Base-by-base conservation (phyloP, 768 basidiomycete genomes). In the Russula brevipes region DNA sequence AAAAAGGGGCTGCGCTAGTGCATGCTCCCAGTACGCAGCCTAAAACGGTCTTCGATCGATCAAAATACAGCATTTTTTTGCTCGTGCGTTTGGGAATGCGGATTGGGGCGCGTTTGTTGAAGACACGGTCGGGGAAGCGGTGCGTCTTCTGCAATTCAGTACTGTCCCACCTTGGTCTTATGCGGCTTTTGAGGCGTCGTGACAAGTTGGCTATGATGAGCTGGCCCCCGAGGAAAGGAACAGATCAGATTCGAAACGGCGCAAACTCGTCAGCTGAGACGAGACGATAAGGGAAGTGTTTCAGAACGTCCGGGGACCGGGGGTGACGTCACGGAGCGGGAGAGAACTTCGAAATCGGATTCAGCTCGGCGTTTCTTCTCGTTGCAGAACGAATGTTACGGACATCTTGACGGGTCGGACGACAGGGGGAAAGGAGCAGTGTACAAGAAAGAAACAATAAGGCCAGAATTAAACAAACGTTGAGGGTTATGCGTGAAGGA, bases 401-500 rank as follows among this genome's bases (percentile, higher is more conserved):
- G 14, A 57, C 19, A 35, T 24, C 36, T 54, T 38, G n/a, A 54
- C 42, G 14, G 7, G 38, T 30, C 24, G 7, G 39, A 17, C 3
- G 33, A 7, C 31, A 56, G 16, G 9, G 24, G 31, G 11, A 5
- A 2, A 39, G 16, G 9, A 54, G 19, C 12, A 36, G 44, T 47
- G 35, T 46, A 54, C 59, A 60, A 51, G 42, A 62, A 57, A 14
- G 44, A 53, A 53, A 41, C 49, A 50, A 49, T 49, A 62, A 41
- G 31, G 17, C 45, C 57, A 35, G 38, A 33, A 57, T 58, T 63
- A 58, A 58, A 53, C 17, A 54, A 31, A 51, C 24, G n/a, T 46
- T 53, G 44, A 17, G 52, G 9, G 14, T 57, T 35, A 31, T 51
- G 49, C 41, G 39, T 59, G 55, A 36, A 24, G 39, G 45, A 44